phyloP scores from a whole-genome alignment of 768 basidiomycete genomes.

The Xerocomellus amylosporus region DNA sequence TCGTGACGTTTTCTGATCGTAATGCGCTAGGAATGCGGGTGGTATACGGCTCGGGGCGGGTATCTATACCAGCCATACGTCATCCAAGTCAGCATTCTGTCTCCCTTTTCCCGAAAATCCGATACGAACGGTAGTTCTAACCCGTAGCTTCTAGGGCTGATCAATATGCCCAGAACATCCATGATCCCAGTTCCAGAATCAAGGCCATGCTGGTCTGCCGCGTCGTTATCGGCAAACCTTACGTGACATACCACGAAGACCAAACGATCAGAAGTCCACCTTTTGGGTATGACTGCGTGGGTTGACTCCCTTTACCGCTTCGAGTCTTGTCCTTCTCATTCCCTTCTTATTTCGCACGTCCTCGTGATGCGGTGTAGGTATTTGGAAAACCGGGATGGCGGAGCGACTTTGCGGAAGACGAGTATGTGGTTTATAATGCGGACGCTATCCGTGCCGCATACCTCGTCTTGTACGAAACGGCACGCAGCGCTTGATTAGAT shows the following conservation, averaged over 20 bases:
- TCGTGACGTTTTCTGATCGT: slow-evolving; percentile 5
- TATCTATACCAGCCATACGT: slow-evolving; percentile 21
- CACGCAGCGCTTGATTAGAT: neutral
- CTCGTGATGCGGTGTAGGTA: slow-evolving; percentile 6
- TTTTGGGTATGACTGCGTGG: slow-evolving; percentile 20
- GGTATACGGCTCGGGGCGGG: slow-evolving; percentile 28
- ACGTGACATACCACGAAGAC: slow-evolving; percentile 5
- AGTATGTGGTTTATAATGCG: slow-evolving; percentile 26
- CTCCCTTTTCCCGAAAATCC: neutral
- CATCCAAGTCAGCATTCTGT: slow-evolving; percentile 22
- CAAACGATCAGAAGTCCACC: slow-evolving; percentile 15
- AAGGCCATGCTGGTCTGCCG: slow-evolving; percentile 26
- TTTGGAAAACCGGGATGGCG: slow-evolving; percentile 6
- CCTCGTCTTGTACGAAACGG: slow-evolving; percentile 20
- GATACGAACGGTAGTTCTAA: neutral
- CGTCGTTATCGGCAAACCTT: slow-evolving; percentile 18
- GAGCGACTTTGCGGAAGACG: slow-evolving; percentile 20
- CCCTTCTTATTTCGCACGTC: neutral
- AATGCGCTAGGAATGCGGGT: neutral
- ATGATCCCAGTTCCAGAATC: slow-evolving; percentile 7
- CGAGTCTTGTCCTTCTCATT: neutral
- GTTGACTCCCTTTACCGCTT: neutral
- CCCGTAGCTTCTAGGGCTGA: slow-evolving; percentile 13
- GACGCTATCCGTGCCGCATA: slow-evolving; percentile 27
- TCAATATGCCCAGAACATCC: slow-evolving; percentile 12